Conservation (phyloP, 2,329 filamentous ascomycete species). For the Zopfia rhizophila region DNA sequence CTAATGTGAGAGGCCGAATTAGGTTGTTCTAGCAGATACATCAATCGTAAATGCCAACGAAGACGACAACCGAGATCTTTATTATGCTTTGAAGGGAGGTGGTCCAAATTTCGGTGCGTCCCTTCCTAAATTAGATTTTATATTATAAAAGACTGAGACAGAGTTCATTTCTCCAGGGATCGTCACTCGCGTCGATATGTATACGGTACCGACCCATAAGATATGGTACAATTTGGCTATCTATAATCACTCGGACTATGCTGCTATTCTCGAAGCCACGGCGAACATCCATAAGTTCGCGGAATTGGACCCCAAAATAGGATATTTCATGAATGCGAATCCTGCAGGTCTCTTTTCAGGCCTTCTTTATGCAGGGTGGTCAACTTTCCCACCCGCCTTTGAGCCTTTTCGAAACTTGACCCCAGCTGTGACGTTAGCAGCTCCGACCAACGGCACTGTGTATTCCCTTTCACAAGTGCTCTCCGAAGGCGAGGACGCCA, state of each 20-base stretch:
- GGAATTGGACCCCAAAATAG: constrained; percentile 8
- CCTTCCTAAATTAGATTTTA: no score
- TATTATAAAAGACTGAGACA: neutral
- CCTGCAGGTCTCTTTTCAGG: neutral
- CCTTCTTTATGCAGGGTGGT: constrained; percentile 5
- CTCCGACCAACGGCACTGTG: constrained; percentile 10
- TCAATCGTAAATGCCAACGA: constrained; percentile 47
- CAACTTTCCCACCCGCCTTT: constrained; percentile 2
- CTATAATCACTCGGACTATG: constrained; percentile 2
- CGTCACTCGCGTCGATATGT: constrained; percentile 48
- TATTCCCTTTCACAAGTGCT: no score
- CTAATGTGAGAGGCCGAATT: no score
- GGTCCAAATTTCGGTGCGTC: constrained; percentile 51
- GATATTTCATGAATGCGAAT: constrained; percentile 1
- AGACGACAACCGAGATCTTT: constrained; percentile 44
- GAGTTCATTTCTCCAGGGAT: constrained; percentile 20
- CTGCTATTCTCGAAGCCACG: constrained; percentile 11
- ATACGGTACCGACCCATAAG: constrained; percentile 32
- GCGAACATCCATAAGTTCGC: neutral
- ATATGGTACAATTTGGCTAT: neutral
- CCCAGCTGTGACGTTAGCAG: neutral
- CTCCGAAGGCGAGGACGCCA: neutral
- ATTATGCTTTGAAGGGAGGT: constrained; percentile 53
- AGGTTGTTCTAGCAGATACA: constrained; percentile 49
- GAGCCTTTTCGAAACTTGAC: neutral